These are phyloP conservation scores for Panaeolus cyanescens DNA, from an alignment of 768 basidiomycete genomes.

Conservation along the genomic window DNA sequence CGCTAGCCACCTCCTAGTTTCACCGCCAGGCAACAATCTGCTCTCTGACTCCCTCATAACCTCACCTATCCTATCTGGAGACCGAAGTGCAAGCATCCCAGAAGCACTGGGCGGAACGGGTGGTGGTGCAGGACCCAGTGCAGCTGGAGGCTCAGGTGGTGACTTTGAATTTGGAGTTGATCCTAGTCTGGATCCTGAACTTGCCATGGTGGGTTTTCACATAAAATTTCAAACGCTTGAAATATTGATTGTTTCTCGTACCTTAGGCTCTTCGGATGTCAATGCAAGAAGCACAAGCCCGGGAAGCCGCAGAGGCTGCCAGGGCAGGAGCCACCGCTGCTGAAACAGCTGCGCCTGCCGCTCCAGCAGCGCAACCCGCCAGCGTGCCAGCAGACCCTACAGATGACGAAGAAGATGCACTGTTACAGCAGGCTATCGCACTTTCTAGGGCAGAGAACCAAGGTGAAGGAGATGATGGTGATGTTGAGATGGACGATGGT, in stretches of 20 bases:
- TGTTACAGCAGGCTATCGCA: conserved; percentile 76
- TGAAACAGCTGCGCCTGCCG: conserved; percentile 31
- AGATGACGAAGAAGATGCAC: conserved; percentile 77
- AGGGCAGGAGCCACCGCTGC: conserved; percentile 38
- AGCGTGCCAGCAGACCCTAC: conserved; percentile 42
- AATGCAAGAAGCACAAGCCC: conserved; percentile 91
- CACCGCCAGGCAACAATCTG: conserved; percentile 77
- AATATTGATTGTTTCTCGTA: not conserved
- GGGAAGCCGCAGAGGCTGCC: conserved; percentile 54
- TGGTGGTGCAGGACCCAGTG: conserved; percentile 35
- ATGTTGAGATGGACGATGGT: conserved; percentile 79
- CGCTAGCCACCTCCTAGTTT: conserved; percentile 75
- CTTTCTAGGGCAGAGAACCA: conserved; percentile 65
- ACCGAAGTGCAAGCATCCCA: conserved; percentile 70
- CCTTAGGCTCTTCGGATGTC: conserved; percentile 93
- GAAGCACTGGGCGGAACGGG: conserved; percentile 55
- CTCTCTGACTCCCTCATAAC: conserved; percentile 82
- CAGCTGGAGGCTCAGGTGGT: conserved; percentile 44
- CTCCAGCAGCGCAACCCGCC: conserved; percentile 33
- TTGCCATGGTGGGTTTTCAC: conserved; percentile 80
- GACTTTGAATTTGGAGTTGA: conserved; percentile 91
- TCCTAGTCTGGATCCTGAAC: conserved; percentile 92
- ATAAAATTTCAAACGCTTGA: not conserved
- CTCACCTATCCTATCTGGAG: conserved; percentile 81
- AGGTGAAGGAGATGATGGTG: conserved; percentile 63